Evolutionary conservation across 108 stramenopile species (phyloP).

Genomic region (Cyclotella atomus): DNA sequence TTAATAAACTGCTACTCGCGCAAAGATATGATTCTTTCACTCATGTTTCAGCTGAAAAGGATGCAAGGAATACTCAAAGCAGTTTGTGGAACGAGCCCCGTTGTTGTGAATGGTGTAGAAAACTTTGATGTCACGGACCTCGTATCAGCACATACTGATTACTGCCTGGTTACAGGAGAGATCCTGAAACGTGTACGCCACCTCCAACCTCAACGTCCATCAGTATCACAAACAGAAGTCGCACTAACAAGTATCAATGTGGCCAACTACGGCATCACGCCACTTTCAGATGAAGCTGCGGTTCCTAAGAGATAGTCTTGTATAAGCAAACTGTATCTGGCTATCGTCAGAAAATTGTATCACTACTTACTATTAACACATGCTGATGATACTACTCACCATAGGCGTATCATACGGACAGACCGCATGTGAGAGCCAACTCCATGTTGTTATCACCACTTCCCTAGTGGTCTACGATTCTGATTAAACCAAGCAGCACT

Average conservation of each 20-base stretch:
- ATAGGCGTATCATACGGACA: no score
- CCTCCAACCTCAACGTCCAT: conserved; percentile 65
- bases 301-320: no score
- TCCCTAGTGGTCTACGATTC: no score
- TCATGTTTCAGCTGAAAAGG: conserved; percentile 93
- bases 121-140: conserved; percentile 82
- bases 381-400: no score
- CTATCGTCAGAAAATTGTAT: no score
- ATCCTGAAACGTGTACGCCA: conserved; percentile 69
- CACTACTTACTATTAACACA: no score
- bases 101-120: conserved; percentile 72
- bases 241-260: conserved; percentile 35
- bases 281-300: conserved; percentile 36
- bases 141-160: conserved; percentile 74
- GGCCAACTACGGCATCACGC: conserved; percentile 22
- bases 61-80: conserved; percentile 68
- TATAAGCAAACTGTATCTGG: no score
- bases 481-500: no score
- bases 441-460: no score
- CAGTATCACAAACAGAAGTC: conserved; percentile 19
- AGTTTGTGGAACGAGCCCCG: conserved; percentile 82
- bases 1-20: conserved; percentile 93
- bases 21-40: conserved; percentile 90
- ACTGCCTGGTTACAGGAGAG: conserved; percentile 64
- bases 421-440: no score